These are phyloP conservation scores for Stagonosporopsis cucurbitacearum DNA, from an alignment of 2,329 filamentous ascomycete species.

Conservation along the genomic window DNA sequence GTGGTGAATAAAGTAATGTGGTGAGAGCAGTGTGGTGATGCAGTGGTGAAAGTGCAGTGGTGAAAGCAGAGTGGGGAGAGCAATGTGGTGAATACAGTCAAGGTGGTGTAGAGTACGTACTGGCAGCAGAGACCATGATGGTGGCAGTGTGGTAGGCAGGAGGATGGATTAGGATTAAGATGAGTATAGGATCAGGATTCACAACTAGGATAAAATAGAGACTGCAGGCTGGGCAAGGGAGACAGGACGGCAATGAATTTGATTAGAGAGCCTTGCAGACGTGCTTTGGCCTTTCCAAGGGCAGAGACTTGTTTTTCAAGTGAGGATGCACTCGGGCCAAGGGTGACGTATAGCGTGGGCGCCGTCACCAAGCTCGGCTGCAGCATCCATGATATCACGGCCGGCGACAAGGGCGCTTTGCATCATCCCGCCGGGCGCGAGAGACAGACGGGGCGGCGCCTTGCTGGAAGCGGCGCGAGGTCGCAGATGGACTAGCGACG, in stretches of 20 bases:
- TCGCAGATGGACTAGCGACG: background rate
- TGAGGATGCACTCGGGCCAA: background rate
- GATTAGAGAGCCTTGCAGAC: conserved; percentile 5
- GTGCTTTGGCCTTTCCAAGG: background rate
- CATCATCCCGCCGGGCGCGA: conserved; percentile 11
- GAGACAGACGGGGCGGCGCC: conserved; percentile 4
- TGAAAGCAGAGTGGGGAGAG: background rate
- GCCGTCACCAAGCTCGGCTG: conserved; percentile 1
- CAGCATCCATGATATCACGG: conserved; percentile 7
- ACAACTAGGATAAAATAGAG: background rate
- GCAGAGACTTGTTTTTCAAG: conserved; percentile 17
- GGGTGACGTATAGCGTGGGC: conserved; percentile 14
- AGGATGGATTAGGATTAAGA: conserved; percentile 9
- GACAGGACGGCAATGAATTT: background rate
- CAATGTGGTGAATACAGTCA: too few species aligned
- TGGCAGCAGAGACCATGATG: conserved; percentile 22
- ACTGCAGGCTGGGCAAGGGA: background rate
- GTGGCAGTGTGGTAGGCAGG: background rate
- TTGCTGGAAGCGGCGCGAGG: conserved; percentile 8
- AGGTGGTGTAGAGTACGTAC: conserved; percentile 22
- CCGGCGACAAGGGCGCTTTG: conserved; percentile 8
- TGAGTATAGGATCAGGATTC: too few species aligned
- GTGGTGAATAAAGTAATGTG: background rate
- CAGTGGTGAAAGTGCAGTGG: conserved; percentile 1
- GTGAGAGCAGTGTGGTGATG: too few species aligned